Evolutionary conservation across 257 asterid species (phyloP), one percentile per base, ranked within the genome.

Genomic region (Pogostemon cablin): DNA sequence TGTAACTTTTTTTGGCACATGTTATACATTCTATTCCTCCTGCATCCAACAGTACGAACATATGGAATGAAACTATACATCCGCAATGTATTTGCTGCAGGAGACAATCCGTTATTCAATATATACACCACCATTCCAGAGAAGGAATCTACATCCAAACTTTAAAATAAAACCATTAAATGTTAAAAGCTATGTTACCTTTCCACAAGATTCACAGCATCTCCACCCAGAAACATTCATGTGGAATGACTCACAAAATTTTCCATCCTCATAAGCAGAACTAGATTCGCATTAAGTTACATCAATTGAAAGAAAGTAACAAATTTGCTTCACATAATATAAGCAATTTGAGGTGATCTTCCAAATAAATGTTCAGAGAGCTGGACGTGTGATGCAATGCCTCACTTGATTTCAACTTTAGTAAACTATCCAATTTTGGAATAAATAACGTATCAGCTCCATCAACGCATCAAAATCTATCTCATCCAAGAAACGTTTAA

Each of bases 1-100:
- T 86, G 83, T 86, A 93, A 76, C 97, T 90, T 79, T 85, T 95
- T 79, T 82, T 89, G 9, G 99, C 93, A 79, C 99, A 95, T 40
- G 97, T 76, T 67, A 91, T 72, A 87, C 99, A 95, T 78, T 95
- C 97, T 77, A 95, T 95, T 46, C 99, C 99, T 71, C 99, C 99
- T 39, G 98, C 97, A 87, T 95, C 99, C 92, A 95, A 84, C 38
- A 95, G 87, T 65, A 95, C 98, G 60, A 91, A 95, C 95, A 85
- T 89, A 84, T 95, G 99, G 89, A 95, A 95, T 62, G 99, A 91
- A 65, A 88, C 98, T 55, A 95, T 95, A 77, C 99, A 95, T 50
- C 99, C 99, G 71, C 99, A 95, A 73, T 95, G 99, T 79, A 95
- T 88, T 86, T 95, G 91, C 99, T 95, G 98, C 91, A 90, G 47